Conservation (phyloP, 2,329 filamentous ascomycete genomes). For the Chaetomiaceae sp. region DNA sequence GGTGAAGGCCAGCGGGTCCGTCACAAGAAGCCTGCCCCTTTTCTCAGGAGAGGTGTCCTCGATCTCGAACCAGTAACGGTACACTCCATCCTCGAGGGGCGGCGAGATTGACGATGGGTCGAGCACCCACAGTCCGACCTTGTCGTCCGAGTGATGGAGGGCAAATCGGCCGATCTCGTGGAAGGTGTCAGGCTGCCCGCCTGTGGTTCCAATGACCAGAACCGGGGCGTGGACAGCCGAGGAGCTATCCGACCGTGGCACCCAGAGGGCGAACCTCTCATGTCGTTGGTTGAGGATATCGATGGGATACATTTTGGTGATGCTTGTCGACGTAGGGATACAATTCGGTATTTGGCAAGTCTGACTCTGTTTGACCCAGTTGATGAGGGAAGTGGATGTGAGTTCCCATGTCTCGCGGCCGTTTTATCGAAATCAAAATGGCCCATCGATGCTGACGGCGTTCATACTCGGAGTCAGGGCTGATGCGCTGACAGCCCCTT, state of each 20-base stretch:
- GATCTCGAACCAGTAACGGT: conserved; percentile 25
- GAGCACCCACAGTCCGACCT: conserved; percentile 41
- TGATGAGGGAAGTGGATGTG: no score
- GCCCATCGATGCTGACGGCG: no score
- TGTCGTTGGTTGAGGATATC: conserved; percentile 16
- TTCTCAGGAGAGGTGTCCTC: conserved; percentile 14
- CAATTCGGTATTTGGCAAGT: neutral
- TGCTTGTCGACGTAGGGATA: neutral
- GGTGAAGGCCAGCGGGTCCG: conserved; percentile 25
- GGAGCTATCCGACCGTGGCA: conserved; percentile 13
- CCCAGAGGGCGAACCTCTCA: conserved; percentile 24
- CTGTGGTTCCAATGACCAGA: conserved; percentile 19
- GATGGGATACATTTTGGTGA: conserved; percentile 9
- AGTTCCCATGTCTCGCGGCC: no score
- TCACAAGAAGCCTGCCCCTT: conserved; percentile 10
- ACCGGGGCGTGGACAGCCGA: conserved; percentile 7
- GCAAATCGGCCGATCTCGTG: conserved; percentile 21
- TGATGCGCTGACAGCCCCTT: no score
- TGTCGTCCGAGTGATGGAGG: conserved; percentile 39
- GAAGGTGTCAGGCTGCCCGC: neutral
- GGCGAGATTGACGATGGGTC: conserved; percentile 22
- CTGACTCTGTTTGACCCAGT: no score
- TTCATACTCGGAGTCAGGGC: no score
- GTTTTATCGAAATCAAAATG: no score
- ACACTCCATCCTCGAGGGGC: conserved; percentile 14